These are phyloP conservation scores for Setaria italica DNA, from an alignment of 202 grass and related monocot genomes.

Conservation along the genomic window DNA sequence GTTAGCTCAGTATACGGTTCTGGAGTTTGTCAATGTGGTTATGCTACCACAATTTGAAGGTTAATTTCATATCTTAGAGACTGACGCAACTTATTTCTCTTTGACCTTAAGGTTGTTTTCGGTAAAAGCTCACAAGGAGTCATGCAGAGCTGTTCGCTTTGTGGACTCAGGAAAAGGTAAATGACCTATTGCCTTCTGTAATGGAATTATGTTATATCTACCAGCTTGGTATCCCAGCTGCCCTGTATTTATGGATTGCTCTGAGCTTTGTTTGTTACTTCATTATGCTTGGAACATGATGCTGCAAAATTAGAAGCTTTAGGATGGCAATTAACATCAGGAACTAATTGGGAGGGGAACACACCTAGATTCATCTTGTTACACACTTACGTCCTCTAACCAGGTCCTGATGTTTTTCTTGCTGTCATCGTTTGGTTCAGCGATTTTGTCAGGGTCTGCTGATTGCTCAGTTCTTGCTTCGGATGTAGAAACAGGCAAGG, in stretches of 20 bases:
- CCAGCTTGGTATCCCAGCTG: not conserved
- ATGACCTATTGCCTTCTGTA: conserved; percentile 21
- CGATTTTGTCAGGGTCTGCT: conserved; percentile 76
- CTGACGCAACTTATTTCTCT: not conserved
- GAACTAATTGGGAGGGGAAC: not conserved
- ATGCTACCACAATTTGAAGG: not conserved
- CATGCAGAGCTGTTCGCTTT: conserved; percentile 87
- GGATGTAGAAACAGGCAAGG: conserved; percentile 69
- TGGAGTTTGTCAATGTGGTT: not conserved
- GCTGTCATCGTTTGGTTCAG: conserved; percentile 47
- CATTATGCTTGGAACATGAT: not conserved
- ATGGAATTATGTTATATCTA: not conserved
- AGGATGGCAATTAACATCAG: not conserved
- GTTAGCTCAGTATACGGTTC: not conserved
- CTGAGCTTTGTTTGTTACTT: not conserved
- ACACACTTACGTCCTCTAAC: conserved; percentile 18
- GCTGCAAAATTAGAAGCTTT: conserved; percentile 8
- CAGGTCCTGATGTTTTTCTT: not conserved
- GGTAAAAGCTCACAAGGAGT: conserved; percentile 65
- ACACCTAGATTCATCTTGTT: not conserved
- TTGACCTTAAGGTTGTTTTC: conserved; percentile 40
- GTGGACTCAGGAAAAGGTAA: conserved; percentile 86
- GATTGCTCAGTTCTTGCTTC: conserved; percentile 53
- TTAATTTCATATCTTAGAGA: not conserved
- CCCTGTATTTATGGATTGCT: not conserved